These are phyloP conservation scores for Paecilomyces dactylethromorphus DNA, from an alignment of 2,329 filamentous ascomycete species.

Conservation along the genomic window DNA sequence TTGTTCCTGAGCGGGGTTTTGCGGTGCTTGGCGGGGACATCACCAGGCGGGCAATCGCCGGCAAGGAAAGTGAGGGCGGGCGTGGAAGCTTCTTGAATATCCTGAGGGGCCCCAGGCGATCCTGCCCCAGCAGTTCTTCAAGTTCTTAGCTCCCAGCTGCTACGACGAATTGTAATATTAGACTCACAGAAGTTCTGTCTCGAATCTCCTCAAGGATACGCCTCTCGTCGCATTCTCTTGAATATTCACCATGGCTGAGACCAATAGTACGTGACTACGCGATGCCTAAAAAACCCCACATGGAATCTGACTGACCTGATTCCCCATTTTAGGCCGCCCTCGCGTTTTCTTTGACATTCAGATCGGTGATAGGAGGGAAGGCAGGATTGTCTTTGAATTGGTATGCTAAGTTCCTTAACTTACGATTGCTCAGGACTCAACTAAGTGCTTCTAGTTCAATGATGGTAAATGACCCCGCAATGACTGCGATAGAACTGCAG, in stretches of 20 bases:
- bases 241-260: slow-evolving; percentile 25
- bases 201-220: not conserved
- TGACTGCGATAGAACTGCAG: not conserved
- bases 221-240: not conserved
- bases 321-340: slow-evolving; percentile 48
- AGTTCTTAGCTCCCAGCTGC: not conserved
- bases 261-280: slow-evolving; percentile 22
- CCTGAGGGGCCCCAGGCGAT: not conserved
- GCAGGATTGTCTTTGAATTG: slow-evolving; percentile 82
- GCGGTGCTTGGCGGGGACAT: not conserved
- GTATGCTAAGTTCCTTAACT: slow-evolving; percentile 37
- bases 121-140: slow-evolving; percentile 1
- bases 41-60: not conserved
- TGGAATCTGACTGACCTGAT: not conserved
- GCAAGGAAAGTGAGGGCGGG: not conserved
- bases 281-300: not conserved
- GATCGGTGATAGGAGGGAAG: slow-evolving; percentile 66
- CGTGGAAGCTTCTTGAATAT: slow-evolving; percentile 5
- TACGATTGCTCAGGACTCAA: slow-evolving; percentile 1
- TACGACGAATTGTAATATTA: not conserved
- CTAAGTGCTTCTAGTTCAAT: slow-evolving; percentile 35
- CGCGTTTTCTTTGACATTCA: slow-evolving; percentile 92
- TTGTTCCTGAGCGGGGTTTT: not conserved
- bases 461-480: slow-evolving; percentile 32
- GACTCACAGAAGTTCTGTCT: not conserved